phyloP scores from a whole-genome alignment of 441 rosid species.

The Gossypium lobatum region DNA sequence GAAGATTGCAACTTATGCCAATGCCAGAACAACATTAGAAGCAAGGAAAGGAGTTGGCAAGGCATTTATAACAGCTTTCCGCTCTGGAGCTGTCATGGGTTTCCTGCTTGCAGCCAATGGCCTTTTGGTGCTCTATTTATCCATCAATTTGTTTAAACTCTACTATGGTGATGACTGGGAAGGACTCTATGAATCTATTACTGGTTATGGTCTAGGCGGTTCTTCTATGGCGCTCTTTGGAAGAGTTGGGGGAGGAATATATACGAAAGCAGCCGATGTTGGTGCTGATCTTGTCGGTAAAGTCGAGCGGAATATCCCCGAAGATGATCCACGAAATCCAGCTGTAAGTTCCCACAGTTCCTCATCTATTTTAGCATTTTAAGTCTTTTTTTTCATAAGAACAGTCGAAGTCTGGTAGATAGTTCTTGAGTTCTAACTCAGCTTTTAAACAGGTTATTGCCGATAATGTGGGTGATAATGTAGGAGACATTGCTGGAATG shows the following conservation, averaged over 20 bases:
- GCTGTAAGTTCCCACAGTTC: slow-evolving; percentile 25
- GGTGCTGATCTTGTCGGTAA: slow-evolving; percentile 50
- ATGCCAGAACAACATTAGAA: slow-evolving; percentile 48
- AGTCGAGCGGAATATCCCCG: slow-evolving; percentile 44
- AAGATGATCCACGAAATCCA: slow-evolving; percentile 46
- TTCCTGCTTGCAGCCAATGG: slow-evolving; percentile 51
- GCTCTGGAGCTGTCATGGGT: slow-evolving; percentile 48
- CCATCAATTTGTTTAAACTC: slow-evolving; percentile 38
- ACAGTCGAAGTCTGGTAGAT: not conserved
- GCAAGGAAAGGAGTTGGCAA: slow-evolving; percentile 44
- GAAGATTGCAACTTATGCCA: slow-evolving; percentile 48
- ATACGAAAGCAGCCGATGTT: slow-evolving; percentile 46
- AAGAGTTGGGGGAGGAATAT: slow-evolving; percentile 63
- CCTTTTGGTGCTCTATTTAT: slow-evolving; percentile 36
- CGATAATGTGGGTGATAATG: slow-evolving; percentile 66
- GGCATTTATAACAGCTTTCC: slow-evolving; percentile 39
- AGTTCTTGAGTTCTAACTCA: not conserved
- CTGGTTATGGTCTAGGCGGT: slow-evolving; percentile 63
- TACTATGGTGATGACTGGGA: slow-evolving; percentile 53
- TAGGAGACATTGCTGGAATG: slow-evolving; percentile 66
- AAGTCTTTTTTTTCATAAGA: not conserved
- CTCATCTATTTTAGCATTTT: not conserved
- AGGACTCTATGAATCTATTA: slow-evolving; percentile 65
- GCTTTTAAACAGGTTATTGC: slow-evolving; percentile 45
- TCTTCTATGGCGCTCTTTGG: slow-evolving; percentile 70